Evolutionary conservation across 805 yeast species (phyloP), one percentile per base, ranked within the genome.

Genomic region (Sungouiozyma intestinalis): DNA sequence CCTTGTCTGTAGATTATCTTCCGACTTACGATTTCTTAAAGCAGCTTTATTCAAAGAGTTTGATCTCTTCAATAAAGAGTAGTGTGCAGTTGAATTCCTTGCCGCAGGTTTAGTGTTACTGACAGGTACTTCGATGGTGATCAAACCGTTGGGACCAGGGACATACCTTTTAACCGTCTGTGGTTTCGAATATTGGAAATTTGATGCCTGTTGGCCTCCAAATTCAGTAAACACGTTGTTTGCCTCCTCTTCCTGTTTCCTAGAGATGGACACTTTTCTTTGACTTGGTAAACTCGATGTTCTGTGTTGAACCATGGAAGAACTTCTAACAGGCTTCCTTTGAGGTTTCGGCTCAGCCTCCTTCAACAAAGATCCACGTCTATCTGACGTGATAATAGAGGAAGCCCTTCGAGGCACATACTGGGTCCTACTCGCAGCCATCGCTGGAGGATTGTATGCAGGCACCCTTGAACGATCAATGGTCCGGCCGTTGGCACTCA

Each of bases 91-190:
- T n/a, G 36, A 40, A 4, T 51, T 44, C 14, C 48, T 45, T 32
- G 53, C 29, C 6, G 29, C 6, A 7, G 29, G 11, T 24, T 46
- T 27, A 47, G 21, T 32, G 9, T 41, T 51, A 17, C 55, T 59
- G 11, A 69, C 71, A 0, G 86, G 84, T 3, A 82, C 87, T 50
- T 82, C 88, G 3, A 82, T 66, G 8, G 80, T 69, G 39, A 79
- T 73, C 42, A 82, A 67, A 13, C 92, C 92, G 50, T 75, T 70
- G 3, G 84, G 78, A 2, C 86, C 79, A 2, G 92, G 90, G 37
- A 82, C 70, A 62, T 81, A 82, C 48, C 76, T 79, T 49, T 78
- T 80, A 8, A 81, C 72, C 63, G 73, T 79, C 42, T 65, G 72
- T 40, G 48, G 51, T 38, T 40, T 43, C 6, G 32, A 16, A 15